Evolutionary conservation across 805 yeast species (phyloP).

Genomic region (Metschnikowia matae): DNA sequence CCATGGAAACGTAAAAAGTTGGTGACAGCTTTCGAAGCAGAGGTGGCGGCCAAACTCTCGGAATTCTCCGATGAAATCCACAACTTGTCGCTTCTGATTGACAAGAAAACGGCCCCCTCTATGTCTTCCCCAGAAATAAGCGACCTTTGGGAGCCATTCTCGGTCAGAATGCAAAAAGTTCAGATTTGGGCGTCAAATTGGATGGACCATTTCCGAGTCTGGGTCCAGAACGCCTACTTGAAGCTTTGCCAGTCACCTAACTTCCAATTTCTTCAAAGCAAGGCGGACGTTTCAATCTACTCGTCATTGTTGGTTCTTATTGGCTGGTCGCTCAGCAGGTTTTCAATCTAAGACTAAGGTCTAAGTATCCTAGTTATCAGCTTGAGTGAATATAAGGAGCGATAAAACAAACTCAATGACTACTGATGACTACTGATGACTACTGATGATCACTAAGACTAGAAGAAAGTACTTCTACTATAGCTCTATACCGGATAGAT

Average conservation of each 20-base stretch:
- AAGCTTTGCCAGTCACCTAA: background rate
- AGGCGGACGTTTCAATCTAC: conserved; percentile 11
- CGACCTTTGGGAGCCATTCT: background rate
- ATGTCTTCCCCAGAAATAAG: background rate
- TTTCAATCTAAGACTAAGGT: background rate
- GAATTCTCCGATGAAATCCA: conserved; percentile 11
- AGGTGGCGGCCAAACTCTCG: conserved; percentile 46
- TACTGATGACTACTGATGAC: too few relatives aligned
- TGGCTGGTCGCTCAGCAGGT: conserved; percentile 12
- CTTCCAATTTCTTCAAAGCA: conserved; percentile 4
- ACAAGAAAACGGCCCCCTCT: background rate
- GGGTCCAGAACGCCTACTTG: background rate
- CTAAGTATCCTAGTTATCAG: too few relatives aligned
- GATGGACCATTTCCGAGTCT: background rate
- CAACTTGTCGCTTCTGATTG: conserved; percentile 6
- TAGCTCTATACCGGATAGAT: background rate
- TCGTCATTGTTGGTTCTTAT: conserved; percentile 10
- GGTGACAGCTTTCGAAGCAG: conserved; percentile 78
- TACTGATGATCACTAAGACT: background rate
- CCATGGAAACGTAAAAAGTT: conserved; percentile 88
- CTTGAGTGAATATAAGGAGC: too few relatives aligned
- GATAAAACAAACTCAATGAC: too few relatives aligned
- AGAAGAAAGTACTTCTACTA: background rate
- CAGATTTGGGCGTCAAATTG: background rate
- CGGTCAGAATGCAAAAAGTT: background rate